Evolutionary conservation across 208 protist species (phyloP), one percentile per base, ranked within the genome.

Genomic region (Leptomonas pyrrhocoris): DNA sequence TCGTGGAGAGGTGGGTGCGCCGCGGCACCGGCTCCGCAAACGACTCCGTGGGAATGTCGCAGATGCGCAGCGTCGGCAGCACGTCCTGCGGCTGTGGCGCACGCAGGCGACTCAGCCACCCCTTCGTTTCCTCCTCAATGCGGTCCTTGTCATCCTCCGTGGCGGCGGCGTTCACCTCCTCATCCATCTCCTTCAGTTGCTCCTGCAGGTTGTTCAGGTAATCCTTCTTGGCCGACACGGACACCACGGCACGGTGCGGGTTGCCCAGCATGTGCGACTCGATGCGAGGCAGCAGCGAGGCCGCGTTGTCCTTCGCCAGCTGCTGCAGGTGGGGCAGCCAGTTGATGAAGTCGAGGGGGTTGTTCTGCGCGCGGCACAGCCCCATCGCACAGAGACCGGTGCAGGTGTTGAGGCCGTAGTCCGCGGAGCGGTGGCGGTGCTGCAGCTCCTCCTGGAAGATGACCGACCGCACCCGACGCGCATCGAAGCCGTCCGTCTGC

Each of bases 381-480:
- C 83, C 83, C 74, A 92, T 88, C 13, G 84, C 80, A 61, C 85
- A 94, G 28, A 94, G 79, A 0, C 80, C 79, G 2, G 88, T 87
- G 73, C 86, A 94, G 31, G 93, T 72, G 69, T 94, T 87, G 31
- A 96, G 75, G 3, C 94, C 94, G 74, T 94, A 96, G 54, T 94
- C 84, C 4, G 91, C 88, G 42, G 88, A 82, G 23, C 94, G 91
- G 74, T 97, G 94, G 25, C 90, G 83, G 68, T 96, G 90, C 76
- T 88, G 82, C 56, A 97, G 81, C 68, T 96, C 91, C 58, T 94
- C 89, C 60, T 96, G 91, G 66, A 95, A 95, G 34, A 97, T 83
- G 48, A 96, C 89, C 18, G 89, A 93, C 49, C 83, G 67, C 50
- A 97, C 90, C 27, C 89, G 83, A 11, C 89, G 76, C 57, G 86